A percentile compares a stretch with the other conserved stretches of the same genome.
Conservation (phyloP, 1,284 basidiomycete species). For the Naganishia sp. region DNA sequence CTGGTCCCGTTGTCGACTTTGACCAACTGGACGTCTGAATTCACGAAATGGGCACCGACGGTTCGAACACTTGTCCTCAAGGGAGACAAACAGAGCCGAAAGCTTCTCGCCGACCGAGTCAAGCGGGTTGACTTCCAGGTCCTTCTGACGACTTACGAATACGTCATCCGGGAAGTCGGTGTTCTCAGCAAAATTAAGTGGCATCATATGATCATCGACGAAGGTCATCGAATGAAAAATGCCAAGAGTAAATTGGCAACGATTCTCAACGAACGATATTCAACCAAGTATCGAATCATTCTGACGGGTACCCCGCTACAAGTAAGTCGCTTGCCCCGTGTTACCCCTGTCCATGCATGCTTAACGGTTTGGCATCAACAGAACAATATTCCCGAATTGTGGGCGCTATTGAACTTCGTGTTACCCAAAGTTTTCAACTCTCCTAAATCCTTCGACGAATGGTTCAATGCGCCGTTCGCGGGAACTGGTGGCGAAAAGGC, state of each 20-base stretch:
- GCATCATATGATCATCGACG: slow-evolving; percentile 99
- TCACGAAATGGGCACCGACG: slow-evolving; percentile 92
- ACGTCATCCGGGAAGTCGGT: slow-evolving; percentile 97
- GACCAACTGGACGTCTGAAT: slow-evolving; percentile 98
- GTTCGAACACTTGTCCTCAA: slow-evolving; percentile 89
- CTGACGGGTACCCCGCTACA: slow-evolving; percentile 97
- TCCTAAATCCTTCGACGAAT: slow-evolving; percentile 98
- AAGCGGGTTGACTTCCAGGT: slow-evolving; percentile 80
- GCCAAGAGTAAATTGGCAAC: slow-evolving; percentile 92
- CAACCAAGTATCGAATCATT: slow-evolving; percentile 90
- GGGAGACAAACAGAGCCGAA: slow-evolving; percentile 70
- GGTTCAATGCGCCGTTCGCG: slow-evolving; percentile 99
- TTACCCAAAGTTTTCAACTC: slow-evolving; percentile 99
- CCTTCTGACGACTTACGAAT: slow-evolving; percentile 95
- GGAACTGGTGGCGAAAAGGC: slow-evolving; percentile 96
- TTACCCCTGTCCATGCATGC: neutral
- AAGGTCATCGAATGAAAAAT: slow-evolving; percentile 99
- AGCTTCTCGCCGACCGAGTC: slow-evolving; percentile 48
- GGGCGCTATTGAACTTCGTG: slow-evolving; percentile 97
- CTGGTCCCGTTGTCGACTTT: slow-evolving; percentile 97
- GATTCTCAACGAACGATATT: slow-evolving; percentile 91
- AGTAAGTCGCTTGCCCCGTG: slow-evolving; percentile 40
- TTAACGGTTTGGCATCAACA: slow-evolving; percentile 31
- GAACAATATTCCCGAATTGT: slow-evolving; percentile 97
- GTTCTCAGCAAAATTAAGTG: slow-evolving; percentile 90